Evolutionary conservation across 176 grass and related monocot species (phyloP), one percentile per base, ranked within the genome.

Genomic region (Oryza coarctata): DNA sequence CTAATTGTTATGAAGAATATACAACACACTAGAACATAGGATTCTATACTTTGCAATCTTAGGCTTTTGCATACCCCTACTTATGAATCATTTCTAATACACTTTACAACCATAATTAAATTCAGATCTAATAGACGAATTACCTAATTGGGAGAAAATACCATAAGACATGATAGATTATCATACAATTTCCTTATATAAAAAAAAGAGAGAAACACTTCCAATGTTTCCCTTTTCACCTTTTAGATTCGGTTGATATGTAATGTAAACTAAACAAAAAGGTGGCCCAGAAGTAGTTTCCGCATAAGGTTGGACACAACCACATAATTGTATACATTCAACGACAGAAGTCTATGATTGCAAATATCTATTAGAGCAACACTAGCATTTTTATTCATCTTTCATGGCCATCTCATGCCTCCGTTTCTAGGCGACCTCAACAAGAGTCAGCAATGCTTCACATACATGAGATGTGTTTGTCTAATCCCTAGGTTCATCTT

Each of bases 381-480:
- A 74, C 60, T 44, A 65, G n/a, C 3, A 11, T 28, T 78, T 77
- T 87, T 83, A 97, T 70, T 94, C 95, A 75, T 97, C 95, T 84
- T 98, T 94, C 88, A 86, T 88, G 36, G 90, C 28, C 67, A 86
- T 80, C 74, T 91, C 58, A 86, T 95, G 95, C 82, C 82, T 90
- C 79, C 88, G 89, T 80, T 86, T 91, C 79, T 93, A 90, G 14
- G 81, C 95, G 40, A 93, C 90, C 64, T 98, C 88, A 1, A 95
- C 88, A 6, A 95, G 82, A 45, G 92, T 91, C 25, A 98, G 79
- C 79, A 98, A 82, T 6, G 95, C 92, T 60, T 98, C 95, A 2
- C 95, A 98, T 36, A 93, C 92, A 71, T 91, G 89, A 1, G 92
- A 86, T 29, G 95, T 94, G 82, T 98, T 79, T 26, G 86, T 88